Base-by-base conservation (phyloP, 1,139 yeast genomes). In the Yamadazyma blattariae region DNA sequence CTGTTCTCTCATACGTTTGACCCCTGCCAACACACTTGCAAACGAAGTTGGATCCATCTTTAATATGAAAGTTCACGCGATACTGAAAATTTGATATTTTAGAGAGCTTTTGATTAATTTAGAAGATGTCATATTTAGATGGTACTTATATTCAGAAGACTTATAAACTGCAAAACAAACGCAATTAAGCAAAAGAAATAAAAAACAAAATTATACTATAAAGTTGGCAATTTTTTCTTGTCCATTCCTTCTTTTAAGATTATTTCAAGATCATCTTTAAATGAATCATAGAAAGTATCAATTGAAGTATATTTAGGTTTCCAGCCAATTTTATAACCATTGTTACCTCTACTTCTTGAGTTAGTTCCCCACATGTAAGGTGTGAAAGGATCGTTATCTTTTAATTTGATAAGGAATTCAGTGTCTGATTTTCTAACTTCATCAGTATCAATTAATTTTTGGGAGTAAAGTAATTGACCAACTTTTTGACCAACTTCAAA, bases 11-110 rank as follows among this genome's bases (percentile, higher is more conserved):
- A 79, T 67, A 33, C 71, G 68, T 50, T 73, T 64, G 2, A 79
- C 84, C 14, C 82, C 83, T 2, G 79, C 85, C 30, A 80, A 53
- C 26, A 81, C 77, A 49, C 82, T 77, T 30, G 79, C 75, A 54
- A 79, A 80, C 1, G 87, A 80, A 2, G 81, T 71, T 1, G 81
- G 59, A 46, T 77, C 80, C 40, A 39, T 39, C 9, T 5, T 27
- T 4, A n/a, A 17, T 4, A 29, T 20, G 23, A 20, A 15, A 13
- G 18, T 31, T 23, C 13, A 24, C 22, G 35, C 35, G 35, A 21
- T 25, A 11, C 7, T n/a, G n/a, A n/a, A n/a, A n/a, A n/a, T n/a
- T n/a, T n/a, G n/a, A n/a, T n/a, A n/a, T n/a, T n/a, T n/a, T n/a
- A n/a, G n/a, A n/a, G n/a, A n/a, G n/a, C n/a, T n/a, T n/a, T n/a